Conservation (phyloP, 176 grass and related monocot species). For the Bolboschoenus planiculmis region DNA sequence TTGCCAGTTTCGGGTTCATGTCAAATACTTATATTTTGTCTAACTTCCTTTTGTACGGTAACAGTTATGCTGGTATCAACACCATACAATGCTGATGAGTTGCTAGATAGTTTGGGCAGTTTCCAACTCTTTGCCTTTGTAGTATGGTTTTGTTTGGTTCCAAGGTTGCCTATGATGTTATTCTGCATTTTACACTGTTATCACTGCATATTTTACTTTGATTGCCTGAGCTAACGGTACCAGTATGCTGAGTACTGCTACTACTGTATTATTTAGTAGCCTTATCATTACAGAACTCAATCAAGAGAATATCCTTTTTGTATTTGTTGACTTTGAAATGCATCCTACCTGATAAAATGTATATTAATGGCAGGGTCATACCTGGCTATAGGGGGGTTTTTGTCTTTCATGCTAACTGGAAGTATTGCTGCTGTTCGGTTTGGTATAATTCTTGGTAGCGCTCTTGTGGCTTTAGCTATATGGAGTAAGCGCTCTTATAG, state of each 20-base stretch:
- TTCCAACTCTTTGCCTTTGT: background rate
- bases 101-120: background rate
- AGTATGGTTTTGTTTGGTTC: background rate
- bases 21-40: background rate
- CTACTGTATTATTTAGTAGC: background rate
- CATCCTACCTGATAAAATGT: background rate
- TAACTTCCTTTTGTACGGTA: background rate
- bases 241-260: background rate
- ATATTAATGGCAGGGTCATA: slow-evolving; percentile 56
- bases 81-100: background rate
- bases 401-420: slow-evolving; percentile 88
- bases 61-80: background rate
- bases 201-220: background rate
- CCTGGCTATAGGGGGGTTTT: slow-evolving; percentile 61
- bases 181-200: background rate
- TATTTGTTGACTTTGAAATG: background rate
- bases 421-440: slow-evolving; percentile 79
- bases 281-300: background rate
- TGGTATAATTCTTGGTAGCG: slow-evolving; percentile 76
- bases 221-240: background rate
- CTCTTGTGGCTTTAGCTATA: slow-evolving; percentile 60
- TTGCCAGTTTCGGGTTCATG: background rate
- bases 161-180: background rate
- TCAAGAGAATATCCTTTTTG: background rate
- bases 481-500: slow-evolving; percentile 69